Conservation (phyloP, 2,329 filamentous ascomycete genomes). For the Neonectria faginata region DNA sequence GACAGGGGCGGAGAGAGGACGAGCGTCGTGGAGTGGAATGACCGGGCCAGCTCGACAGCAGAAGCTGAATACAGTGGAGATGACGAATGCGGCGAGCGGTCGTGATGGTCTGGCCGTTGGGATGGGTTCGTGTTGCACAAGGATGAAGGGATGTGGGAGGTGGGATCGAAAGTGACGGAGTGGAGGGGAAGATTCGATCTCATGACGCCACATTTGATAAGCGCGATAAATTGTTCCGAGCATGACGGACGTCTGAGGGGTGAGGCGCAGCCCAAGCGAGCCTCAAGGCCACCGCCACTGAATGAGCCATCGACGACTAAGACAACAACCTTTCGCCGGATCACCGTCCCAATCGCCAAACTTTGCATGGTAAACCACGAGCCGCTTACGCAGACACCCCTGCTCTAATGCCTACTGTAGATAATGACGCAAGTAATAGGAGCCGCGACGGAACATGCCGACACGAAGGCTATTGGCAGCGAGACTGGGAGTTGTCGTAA, state of each 20-base stretch:
- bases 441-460: neutral
- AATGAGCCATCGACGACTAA: constrained; percentile 3
- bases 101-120: constrained; percentile 27
- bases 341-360: neutral
- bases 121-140: constrained; percentile 30
- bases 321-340: neutral
- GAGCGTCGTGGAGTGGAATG: constrained; percentile 10
- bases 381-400: too few species aligned
- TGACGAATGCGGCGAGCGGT: constrained; percentile 31
- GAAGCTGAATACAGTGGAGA: constrained; percentile 38
- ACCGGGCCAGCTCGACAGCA: constrained; percentile 17
- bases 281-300: constrained; percentile 10
- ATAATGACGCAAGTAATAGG: constrained; percentile 10
- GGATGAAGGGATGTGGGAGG: constrained; percentile 25
- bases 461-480: neutral
- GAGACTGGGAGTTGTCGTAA: constrained; percentile 14
- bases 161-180: constrained; percentile 12
- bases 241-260: neutral
- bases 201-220: constrained; percentile 42
- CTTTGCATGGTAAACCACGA: neutral
- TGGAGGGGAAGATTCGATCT: constrained; percentile 39
- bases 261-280: constrained; percentile 40
- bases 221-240: constrained; percentile 19
- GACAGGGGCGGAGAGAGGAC: constrained; percentile 16
- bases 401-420: neutral